Percentiles rank a stretch among this genome's conserved stretches.
phyloP scores from a whole-genome alignment of 371 early-diverging fungal species.

The Saksenaea vasiformis region DNA sequence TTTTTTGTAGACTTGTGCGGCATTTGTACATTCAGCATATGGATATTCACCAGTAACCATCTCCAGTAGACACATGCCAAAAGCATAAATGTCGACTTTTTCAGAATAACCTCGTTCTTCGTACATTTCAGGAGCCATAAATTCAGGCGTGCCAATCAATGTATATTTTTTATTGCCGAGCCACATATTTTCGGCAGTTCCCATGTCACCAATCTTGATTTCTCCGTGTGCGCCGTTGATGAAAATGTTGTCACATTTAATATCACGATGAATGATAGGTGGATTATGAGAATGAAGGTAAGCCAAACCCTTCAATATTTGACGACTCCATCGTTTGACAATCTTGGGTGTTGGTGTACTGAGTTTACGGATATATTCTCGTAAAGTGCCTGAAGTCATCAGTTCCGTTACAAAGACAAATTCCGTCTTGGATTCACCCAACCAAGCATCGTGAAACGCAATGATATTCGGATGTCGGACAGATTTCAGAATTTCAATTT shows the following conservation, averaged over 20 bases:
- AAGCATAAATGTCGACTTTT: slow-evolving; percentile 92
- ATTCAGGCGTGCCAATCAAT: slow-evolving; percentile 90
- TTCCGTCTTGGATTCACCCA: slow-evolving; percentile 59
- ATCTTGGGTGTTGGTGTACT: slow-evolving; percentile 72
- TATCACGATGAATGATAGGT: slow-evolving; percentile 91
- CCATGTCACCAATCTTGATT: slow-evolving; percentile 94
- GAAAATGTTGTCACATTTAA: slow-evolving; percentile 90
- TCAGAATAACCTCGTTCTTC: slow-evolving; percentile 88
- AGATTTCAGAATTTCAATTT: slow-evolving; percentile 79
- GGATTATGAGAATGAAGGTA: slow-evolving; percentile 85
- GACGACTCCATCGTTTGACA: slow-evolving; percentile 80
- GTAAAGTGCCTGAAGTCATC: slow-evolving; percentile 90
- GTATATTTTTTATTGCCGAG: slow-evolving; percentile 84
- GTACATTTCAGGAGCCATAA: slow-evolving; percentile 97
- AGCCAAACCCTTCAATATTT: slow-evolving; percentile 81
- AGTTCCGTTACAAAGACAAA: slow-evolving; percentile 92
- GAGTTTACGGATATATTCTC: slow-evolving; percentile 71
- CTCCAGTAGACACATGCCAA: slow-evolving; percentile 92
- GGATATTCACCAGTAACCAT: slow-evolving; percentile 92
- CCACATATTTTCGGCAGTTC: slow-evolving; percentile 71
- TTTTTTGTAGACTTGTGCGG: slow-evolving; percentile 86
- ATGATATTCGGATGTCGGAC: slow-evolving; percentile 90
- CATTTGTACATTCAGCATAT: slow-evolving; percentile 86
- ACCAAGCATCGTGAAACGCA: slow-evolving; percentile 82
- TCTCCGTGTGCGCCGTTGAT: slow-evolving; percentile 92